These are phyloP conservation scores for Sextonia rubra DNA, from an alignment of 164 flowering plant species.

Conservation along the genomic window DNA sequence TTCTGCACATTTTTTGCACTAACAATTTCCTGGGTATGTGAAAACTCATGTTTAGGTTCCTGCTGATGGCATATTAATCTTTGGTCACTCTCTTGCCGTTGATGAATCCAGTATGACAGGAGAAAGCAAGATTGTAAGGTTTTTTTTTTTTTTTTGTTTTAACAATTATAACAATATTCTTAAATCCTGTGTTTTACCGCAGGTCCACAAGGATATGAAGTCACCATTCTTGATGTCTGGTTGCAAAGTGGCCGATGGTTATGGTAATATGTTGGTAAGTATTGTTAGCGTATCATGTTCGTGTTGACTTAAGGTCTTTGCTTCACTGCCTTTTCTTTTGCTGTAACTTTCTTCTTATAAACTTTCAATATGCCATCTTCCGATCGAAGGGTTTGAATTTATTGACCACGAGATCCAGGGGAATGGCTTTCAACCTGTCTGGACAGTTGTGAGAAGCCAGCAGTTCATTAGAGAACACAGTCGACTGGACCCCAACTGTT, in stretches of 20 bases:
- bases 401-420: too few relatives aligned
- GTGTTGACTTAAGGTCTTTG: too few relatives aligned
- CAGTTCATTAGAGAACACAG: too few relatives aligned
- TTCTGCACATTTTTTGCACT: neutral
- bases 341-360: too few relatives aligned
- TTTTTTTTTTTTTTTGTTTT: neutral
- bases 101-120: slow-evolving; percentile 99
- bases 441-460: too few relatives aligned
- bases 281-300: neutral
- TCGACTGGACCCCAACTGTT: too few relatives aligned
- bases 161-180: neutral
- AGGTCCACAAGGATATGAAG: slow-evolving; percentile 76
- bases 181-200: slow-evolving; percentile 10
- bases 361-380: too few relatives aligned
- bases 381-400: too few relatives aligned
- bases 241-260: slow-evolving; percentile 97
- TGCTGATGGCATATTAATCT: slow-evolving; percentile 80
- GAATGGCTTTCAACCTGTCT: too few relatives aligned
- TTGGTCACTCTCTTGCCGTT: slow-evolving; percentile 87
- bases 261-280: slow-evolving; percentile 89
- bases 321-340: too few relatives aligned
- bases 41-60: slow-evolving; percentile 52
- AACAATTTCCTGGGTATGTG: neutral
- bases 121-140: slow-evolving; percentile 87
- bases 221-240: slow-evolving; percentile 95